These are phyloP conservation scores for Phytopythium helicoides DNA, from an alignment of 352 stramenopile species.

Conservation along the genomic window DNA sequence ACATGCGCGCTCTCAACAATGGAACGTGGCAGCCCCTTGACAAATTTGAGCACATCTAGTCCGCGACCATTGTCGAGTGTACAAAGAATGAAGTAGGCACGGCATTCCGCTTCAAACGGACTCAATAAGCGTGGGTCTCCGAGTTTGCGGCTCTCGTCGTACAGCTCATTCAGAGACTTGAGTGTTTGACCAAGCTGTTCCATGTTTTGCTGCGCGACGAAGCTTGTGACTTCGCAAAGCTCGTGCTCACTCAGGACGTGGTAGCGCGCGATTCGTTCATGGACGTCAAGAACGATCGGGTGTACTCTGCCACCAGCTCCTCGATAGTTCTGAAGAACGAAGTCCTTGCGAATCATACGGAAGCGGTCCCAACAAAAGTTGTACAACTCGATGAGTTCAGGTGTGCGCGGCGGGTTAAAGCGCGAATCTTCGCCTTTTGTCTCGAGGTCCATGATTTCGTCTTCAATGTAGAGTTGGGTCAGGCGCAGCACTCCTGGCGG, in stretches of 20 bases:
- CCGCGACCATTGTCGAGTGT: constrained; percentile 82
- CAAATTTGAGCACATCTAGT: constrained; percentile 84
- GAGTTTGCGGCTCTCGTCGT: constrained; percentile 78
- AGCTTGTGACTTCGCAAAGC: constrained; percentile 79
- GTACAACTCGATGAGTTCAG: constrained; percentile 91
- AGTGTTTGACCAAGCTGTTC: constrained; percentile 87
- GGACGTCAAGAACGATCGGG: constrained; percentile 90
- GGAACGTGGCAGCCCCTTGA: constrained; percentile 60
- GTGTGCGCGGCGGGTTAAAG: constrained; percentile 62
- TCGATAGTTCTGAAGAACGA: constrained; percentile 96
- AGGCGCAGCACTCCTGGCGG: constrained; percentile 71
- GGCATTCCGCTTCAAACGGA: constrained; percentile 84
- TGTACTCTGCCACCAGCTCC: constrained; percentile 90
- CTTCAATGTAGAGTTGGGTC: constrained; percentile 85
- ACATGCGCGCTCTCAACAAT: constrained; percentile 71
- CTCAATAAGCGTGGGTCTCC: constrained; percentile 56
- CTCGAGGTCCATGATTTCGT: constrained; percentile 84
- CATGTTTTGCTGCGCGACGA: constrained; percentile 89
- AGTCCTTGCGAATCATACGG: constrained; percentile 96
- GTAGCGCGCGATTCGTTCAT: constrained; percentile 95
- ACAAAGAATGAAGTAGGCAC: constrained; percentile 85
- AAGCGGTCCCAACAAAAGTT: constrained; percentile 97
- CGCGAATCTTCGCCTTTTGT: constrained; percentile 56
- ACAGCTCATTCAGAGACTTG: constrained; percentile 86
- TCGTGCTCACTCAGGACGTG: constrained; percentile 95